Conservation (phyloP, 225 moss, liverwort and hornwort genomes). For the Ulota crispa region DNA sequence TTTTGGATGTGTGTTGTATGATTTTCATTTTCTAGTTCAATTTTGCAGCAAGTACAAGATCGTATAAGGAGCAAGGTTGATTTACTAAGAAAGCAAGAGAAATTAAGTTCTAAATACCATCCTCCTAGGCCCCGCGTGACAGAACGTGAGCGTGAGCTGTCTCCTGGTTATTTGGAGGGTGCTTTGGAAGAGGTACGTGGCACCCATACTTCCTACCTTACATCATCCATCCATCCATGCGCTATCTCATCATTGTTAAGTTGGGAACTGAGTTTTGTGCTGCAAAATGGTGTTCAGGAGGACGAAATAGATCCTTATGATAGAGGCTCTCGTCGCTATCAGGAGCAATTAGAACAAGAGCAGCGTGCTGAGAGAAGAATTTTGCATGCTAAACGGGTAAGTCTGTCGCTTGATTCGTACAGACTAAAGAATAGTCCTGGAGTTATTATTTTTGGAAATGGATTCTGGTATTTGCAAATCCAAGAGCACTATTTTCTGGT, state of each 20-base stretch:
- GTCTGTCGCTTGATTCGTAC: background rate
- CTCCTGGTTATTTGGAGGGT: constrained; percentile 90
- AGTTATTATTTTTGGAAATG: background rate
- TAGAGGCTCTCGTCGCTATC: constrained; percentile 70
- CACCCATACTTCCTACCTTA: background rate
- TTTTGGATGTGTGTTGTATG: constrained; percentile 20
- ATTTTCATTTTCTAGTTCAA: background rate
- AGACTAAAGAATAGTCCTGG: background rate
- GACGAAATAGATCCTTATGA: constrained; percentile 75
- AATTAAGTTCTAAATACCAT: constrained; percentile 58
- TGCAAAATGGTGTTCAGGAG: constrained; percentile 55
- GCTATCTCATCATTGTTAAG: background rate
- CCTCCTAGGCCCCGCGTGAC: constrained; percentile 48
- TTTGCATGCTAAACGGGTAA: constrained; percentile 80
- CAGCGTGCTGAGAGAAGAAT: constrained; percentile 84
- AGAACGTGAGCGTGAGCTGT: constrained; percentile 80
- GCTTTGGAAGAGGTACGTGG: constrained; percentile 87
- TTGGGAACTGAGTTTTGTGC: constrained; percentile 20
- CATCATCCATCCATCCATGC: constrained; percentile 2
- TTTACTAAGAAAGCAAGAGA: constrained; percentile 81
- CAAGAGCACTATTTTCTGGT: background rate
- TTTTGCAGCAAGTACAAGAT: constrained; percentile 58
- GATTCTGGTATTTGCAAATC: background rate
- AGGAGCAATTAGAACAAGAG: constrained; percentile 86
- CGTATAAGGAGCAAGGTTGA: constrained; percentile 77